Evolutionary conservation across 257 asterid species (phyloP), one percentile per base, ranked within the genome.

Genomic region (Ballota nigra): DNA sequence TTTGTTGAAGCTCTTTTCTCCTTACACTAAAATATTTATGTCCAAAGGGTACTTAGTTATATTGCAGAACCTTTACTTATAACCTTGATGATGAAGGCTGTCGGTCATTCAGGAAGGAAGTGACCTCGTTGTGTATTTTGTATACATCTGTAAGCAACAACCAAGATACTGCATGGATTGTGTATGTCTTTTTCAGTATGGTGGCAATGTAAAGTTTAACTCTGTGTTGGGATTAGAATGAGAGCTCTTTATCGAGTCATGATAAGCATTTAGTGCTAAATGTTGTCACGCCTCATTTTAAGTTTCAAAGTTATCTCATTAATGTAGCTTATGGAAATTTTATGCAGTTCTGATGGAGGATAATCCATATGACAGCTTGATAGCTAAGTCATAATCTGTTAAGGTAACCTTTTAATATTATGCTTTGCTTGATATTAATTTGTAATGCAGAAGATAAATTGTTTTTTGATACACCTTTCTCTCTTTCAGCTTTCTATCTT

Each of bases 221-320:
- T 9, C 41, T 23, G n/a, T 22, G 3, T 20, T 16, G 26, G 9
- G n/a, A n/a, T 36, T 22, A 19, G 22, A 57, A 43, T 12, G 40
- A 7, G 26, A 75, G 38, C 29, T n/a, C 74, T 56, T 31, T 59
- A 49, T 59, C 28, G 40, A 33, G 36, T 76, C 31, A 31, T 0
- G 66, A 78, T 67, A 60, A 60, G 72, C 10, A 15, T 52, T 66
- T 12, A 72, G 68, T 66, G 82, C 59, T 55, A 52, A 36, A 38
- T 60, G 65, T 57, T 73, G 76, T 78, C 73, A 63, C 43, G 13
- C 68, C 53, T 69, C 73, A 70, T 63, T 31, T 5, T 29, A n/a
- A 53, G 77, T 63, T 72, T 31, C 75, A 56, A 18, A 59, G 16
- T 58, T 74, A 19, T 49, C 63, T 66, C 66, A 63, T 22, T 43